phyloP scores from a whole-genome alignment of 2,329 filamentous ascomycete species.

The Pseudonectria foliicola region DNA sequence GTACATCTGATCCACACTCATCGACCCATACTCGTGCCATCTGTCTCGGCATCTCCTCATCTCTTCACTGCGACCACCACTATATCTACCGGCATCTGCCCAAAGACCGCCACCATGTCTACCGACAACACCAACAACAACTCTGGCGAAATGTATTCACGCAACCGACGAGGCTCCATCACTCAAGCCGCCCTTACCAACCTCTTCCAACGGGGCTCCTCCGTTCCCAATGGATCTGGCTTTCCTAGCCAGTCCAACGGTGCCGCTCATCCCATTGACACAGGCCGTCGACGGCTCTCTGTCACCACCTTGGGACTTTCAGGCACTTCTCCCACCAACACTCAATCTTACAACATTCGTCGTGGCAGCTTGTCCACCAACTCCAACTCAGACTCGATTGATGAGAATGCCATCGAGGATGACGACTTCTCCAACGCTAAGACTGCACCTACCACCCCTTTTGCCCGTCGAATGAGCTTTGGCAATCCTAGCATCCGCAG shows the following conservation, averaged over 20 bases:
- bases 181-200: constrained; percentile 50
- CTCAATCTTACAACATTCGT: constrained; percentile 45
- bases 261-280: constrained; percentile 39
- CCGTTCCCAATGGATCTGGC: constrained; percentile 35
- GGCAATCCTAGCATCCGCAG: constrained; percentile 68
- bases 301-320: constrained; percentile 69
- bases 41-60: constrained; percentile 15
- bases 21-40: constrained; percentile 25
- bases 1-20: constrained; percentile 15
- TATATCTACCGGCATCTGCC: constrained; percentile 18
- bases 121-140: constrained; percentile 29
- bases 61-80: constrained; percentile 15
- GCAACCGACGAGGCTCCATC: constrained; percentile 49
- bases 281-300: constrained; percentile 62
- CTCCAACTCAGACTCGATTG: constrained; percentile 51
- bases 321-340: constrained; percentile 57
- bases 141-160: constrained; percentile 32
- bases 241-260: constrained; percentile 34
- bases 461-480: constrained; percentile 81
- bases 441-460: constrained; percentile 63
- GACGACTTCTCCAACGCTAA: constrained; percentile 48
- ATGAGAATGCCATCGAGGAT: constrained; percentile 69
- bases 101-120: constrained; percentile 22
- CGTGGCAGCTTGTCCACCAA: constrained; percentile 65
- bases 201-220: constrained; percentile 53